Percentiles rank a stretch among this genome's conserved stretches.
phyloP scores from a whole-genome alignment of 2,329 filamentous ascomycete species.

The Talaromyces piceae region DNA sequence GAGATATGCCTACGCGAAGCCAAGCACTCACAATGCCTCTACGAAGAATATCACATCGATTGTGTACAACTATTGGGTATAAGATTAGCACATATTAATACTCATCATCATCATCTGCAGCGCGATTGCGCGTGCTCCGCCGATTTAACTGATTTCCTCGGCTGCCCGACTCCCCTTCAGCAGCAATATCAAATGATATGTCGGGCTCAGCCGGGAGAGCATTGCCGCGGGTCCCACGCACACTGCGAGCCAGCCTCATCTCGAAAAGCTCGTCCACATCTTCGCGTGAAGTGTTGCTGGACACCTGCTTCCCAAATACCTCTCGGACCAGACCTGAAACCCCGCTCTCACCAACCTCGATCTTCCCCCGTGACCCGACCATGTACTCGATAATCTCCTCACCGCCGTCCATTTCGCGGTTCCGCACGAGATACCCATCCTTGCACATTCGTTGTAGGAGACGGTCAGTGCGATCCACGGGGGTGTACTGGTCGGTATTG shows the following conservation, averaged over 20 bases:
- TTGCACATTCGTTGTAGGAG: conserved; percentile 66
- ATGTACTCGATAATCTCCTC: conserved; percentile 75
- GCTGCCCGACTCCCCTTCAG: background rate
- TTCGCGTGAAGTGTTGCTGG: background rate
- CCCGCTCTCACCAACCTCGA: conserved; percentile 73
- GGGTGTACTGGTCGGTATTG: conserved; percentile 68
- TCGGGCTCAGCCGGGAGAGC: background rate
- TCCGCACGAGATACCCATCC: conserved; percentile 75
- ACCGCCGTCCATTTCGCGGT: conserved; percentile 60
- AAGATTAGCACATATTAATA: background rate
- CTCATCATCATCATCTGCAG: background rate
- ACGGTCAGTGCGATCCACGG: conserved; percentile 66
- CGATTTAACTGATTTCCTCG: background rate
- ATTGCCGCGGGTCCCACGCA: background rate
- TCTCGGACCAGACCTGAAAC: conserved; percentile 61
- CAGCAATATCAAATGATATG: background rate
- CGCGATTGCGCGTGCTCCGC: conserved; percentile 3
- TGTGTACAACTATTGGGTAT: too few species aligned
- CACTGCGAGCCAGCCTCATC: conserved; percentile 9
- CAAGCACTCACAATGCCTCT: too few species aligned
- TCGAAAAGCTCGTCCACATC: conserved; percentile 6
- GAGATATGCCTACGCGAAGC: too few species aligned
- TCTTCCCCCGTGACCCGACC: conserved; percentile 74
- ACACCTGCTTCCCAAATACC: conserved; percentile 41
- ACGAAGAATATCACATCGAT: too few species aligned